Percentiles rank a stretch among this genome's conserved stretches.
Conservation (phyloP, 2,329 filamentous ascomycete genomes). For the Septoria linicola region DNA sequence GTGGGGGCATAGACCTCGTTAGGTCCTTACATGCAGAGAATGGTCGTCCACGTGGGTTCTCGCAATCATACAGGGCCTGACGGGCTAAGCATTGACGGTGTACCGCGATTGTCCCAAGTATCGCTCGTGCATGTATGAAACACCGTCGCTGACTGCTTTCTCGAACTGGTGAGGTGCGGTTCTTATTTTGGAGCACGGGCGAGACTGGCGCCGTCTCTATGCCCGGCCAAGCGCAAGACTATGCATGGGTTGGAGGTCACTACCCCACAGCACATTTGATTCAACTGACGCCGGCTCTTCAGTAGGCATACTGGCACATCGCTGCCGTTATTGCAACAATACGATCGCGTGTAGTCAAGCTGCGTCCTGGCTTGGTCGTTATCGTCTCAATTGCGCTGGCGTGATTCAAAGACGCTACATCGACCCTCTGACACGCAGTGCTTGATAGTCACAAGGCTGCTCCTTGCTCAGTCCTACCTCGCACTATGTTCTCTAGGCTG, state of each 20-base stretch:
- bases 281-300: neutral
- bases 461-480: neutral
- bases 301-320: neutral
- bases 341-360: no score
- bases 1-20: slow-evolving; percentile 1
- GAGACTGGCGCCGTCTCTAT: slow-evolving; percentile 1
- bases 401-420: no score
- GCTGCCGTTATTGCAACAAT: neutral
- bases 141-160: slow-evolving; percentile 10
- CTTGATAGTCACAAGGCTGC: no score
- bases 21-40: slow-evolving; percentile 8
- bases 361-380: no score
- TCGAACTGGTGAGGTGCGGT: slow-evolving; percentile 5
- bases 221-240: slow-evolving; percentile 7
- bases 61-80: neutral
- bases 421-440: no score
- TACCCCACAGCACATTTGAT: slow-evolving; percentile 9
- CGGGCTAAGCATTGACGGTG: slow-evolving; percentile 8
- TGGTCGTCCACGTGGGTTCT: slow-evolving; percentile 10
- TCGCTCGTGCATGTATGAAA: slow-evolving; percentile 9
- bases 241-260: slow-evolving; percentile 2
- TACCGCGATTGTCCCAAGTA: slow-evolving; percentile 6
- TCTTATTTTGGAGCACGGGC: slow-evolving; percentile 13
- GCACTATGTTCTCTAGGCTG: neutral
- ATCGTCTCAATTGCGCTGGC: no score